These are phyloP conservation scores for Porogramme epimiltina DNA, from an alignment of 1,284 basidiomycete genomes.

Conservation along the genomic window DNA sequence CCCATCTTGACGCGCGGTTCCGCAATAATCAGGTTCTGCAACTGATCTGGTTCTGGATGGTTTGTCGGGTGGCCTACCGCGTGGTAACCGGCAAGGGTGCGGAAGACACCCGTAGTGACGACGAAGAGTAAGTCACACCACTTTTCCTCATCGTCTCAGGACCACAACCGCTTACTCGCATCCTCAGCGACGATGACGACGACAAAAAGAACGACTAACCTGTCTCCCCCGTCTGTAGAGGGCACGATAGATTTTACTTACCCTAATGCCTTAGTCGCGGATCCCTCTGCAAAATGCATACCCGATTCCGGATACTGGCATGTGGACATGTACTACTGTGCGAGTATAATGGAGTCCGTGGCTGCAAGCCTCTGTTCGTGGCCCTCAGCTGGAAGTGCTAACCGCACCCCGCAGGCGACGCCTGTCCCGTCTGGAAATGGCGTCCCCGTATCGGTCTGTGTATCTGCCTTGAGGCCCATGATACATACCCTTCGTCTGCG, in stretches of 20 bases:
- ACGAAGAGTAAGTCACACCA: slow-evolving; percentile 58
- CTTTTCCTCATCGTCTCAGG: background rate
- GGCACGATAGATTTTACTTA: slow-evolving; percentile 18
- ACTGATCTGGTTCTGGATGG: slow-evolving; percentile 86
- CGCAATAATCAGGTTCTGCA: slow-evolving; percentile 75
- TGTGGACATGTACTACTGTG: slow-evolving; percentile 1
- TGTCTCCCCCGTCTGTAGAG: slow-evolving; percentile 11
- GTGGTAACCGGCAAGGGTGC: slow-evolving; percentile 81
- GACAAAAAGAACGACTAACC: slow-evolving; percentile 26
- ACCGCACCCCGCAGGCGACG: too few relatives aligned
- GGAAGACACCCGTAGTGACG: slow-evolving; percentile 85
- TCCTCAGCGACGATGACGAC: slow-evolving; percentile 12
- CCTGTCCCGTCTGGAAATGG: background rate
- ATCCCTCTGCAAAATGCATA: background rate
- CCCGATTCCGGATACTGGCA: slow-evolving; percentile 1
- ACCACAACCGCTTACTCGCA: background rate
- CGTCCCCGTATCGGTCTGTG: too few relatives aligned
- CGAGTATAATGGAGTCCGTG: too few relatives aligned
- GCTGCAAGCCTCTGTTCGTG: too few relatives aligned
- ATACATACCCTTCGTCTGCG: too few relatives aligned
- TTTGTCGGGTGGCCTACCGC: slow-evolving; percentile 78
- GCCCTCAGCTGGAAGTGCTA: too few relatives aligned
- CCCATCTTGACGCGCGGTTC: slow-evolving; percentile 10
- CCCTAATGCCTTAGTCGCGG: background rate
- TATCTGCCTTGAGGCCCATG: too few relatives aligned